phyloP scores from a whole-genome alignment of 306 rosid genomes.

The Vigna reflexopilosa region DNA sequence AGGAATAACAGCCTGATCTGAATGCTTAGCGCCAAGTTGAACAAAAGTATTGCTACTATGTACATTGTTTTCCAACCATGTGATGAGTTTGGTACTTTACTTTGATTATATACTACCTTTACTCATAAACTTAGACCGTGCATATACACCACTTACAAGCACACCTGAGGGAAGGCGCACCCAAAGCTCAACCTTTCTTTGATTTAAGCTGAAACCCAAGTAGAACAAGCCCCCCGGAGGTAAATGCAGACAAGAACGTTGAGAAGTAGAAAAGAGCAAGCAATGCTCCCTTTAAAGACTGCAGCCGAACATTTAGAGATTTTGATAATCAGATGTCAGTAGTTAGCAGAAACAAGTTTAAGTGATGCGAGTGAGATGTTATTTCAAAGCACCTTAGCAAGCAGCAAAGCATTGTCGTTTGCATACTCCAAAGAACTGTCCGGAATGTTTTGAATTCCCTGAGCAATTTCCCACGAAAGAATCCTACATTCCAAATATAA shows the following conservation, averaged over 20 bases:
- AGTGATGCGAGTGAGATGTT: constrained; percentile 20
- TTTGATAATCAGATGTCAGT: constrained; percentile 35
- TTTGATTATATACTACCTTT: constrained; percentile 1
- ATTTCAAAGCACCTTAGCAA: constrained; percentile 76
- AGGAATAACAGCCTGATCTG: too few relatives aligned
- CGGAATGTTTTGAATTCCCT: constrained; percentile 77
- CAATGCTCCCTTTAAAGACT: constrained; percentile 84
- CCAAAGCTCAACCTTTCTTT: constrained; percentile 55
- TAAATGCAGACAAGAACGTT: constrained; percentile 64
- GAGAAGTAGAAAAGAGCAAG: constrained; percentile 75
- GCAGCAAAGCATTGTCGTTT: constrained; percentile 82
- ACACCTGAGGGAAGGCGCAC: constrained; percentile 30
- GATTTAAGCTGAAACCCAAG: constrained; percentile 81
- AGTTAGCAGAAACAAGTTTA: constrained; percentile 15
- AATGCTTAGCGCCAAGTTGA: neutral
- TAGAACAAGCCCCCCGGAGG: constrained; percentile 74
- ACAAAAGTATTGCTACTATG: constrained; percentile 24
- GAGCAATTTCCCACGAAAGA: constrained; percentile 86
- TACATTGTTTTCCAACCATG: constrained; percentile 36
- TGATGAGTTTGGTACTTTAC: constrained; percentile 23
- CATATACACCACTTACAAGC: constrained; percentile 43
- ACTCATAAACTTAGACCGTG: constrained; percentile 32
- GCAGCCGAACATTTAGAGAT: constrained; percentile 42
- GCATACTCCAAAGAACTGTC: constrained; percentile 83
- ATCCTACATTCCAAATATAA: constrained; percentile 57